A percentile compares a stretch with the other conserved stretches of the same genome.
Conservation (phyloP, 2,329 filamentous ascomycete species). For the Talaromyces sp. region DNA sequence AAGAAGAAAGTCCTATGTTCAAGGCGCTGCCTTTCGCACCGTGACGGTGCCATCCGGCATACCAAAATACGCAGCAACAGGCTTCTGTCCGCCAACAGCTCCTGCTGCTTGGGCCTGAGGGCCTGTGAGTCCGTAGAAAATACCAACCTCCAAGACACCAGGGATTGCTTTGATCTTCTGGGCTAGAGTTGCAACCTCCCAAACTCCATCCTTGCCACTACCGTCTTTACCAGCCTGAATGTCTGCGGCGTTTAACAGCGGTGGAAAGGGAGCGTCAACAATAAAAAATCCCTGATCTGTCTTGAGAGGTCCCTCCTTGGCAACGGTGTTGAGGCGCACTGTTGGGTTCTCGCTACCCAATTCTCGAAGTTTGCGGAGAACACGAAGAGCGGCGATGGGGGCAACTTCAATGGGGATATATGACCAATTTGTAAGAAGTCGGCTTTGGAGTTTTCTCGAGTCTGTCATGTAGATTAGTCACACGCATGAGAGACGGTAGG, state of each 20-base stretch:
- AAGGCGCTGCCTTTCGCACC: constrained; percentile 40
- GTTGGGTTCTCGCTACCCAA: constrained; percentile 68
- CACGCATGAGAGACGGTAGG: neutral
- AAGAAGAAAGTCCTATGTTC: neutral
- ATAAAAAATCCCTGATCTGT: constrained; percentile 86
- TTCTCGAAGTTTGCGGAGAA: constrained; percentile 63
- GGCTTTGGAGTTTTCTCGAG: constrained; percentile 78
- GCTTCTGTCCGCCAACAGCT: constrained; percentile 73
- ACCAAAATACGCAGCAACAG: constrained; percentile 90
- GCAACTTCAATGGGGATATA: constrained; percentile 89
- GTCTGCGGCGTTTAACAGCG: constrained; percentile 61
- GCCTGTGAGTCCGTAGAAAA: constrained; percentile 81
- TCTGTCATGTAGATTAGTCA: constrained; percentile 47
- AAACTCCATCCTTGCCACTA: constrained; percentile 59
- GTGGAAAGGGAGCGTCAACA: constrained; percentile 82
- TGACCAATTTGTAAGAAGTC: constrained; percentile 72
- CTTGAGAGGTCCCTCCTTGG: constrained; percentile 76
- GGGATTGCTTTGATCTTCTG: constrained; percentile 71
- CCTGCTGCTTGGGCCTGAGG: constrained; percentile 58
- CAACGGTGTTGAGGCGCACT: constrained; percentile 65
- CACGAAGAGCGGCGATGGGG: constrained; percentile 71
- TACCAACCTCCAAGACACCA: constrained; percentile 84
- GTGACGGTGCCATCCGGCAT: constrained; percentile 69
- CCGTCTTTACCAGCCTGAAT: constrained; percentile 42
- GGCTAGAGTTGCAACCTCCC: constrained; percentile 74